A percentile compares a stretch with the other conserved stretches of the same genome.
These are phyloP conservation scores for Pseudogymnoascus sp. DNA, from an alignment of 2,329 filamentous ascomycete species.

Conservation along the genomic window DNA sequence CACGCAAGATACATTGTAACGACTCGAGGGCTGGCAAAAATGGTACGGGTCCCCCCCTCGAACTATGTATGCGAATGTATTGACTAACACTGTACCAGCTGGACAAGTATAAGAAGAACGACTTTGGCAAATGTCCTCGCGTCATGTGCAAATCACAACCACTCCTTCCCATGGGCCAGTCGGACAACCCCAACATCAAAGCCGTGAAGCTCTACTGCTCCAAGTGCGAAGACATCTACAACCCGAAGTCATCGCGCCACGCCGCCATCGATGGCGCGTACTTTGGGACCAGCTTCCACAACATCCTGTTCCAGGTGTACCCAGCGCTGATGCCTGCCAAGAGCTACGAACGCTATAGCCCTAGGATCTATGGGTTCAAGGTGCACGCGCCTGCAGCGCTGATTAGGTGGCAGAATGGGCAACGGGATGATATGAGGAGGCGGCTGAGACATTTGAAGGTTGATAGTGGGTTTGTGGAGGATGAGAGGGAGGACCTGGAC, in stretches of 20 bases:
- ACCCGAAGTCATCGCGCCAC: conserved; percentile 94
- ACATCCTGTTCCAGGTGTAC: conserved; percentile 98
- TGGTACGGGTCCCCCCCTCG: conserved; percentile 55
- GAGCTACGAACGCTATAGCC: conserved; percentile 77
- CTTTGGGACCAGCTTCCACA: conserved; percentile 97
- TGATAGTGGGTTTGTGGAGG: conserved; percentile 73
- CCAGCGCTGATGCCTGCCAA: conserved; percentile 83
- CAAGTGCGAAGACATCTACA: conserved; percentile 97
- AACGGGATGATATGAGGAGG: conserved; percentile 74
- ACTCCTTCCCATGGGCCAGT: conserved; percentile 88
- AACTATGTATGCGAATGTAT: neutral
- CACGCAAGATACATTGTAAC: conserved; percentile 97
- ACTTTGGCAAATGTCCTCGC: conserved; percentile 96
- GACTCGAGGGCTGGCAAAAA: conserved; percentile 86
- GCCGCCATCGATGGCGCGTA: conserved; percentile 94
- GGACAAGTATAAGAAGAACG: conserved; percentile 96
- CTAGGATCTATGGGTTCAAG: conserved; percentile 89
- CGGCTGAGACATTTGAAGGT: conserved; percentile 65
- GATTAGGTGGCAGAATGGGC: conserved; percentile 80
- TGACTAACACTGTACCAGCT: conserved; percentile 51
- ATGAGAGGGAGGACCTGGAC: conserved; percentile 31
- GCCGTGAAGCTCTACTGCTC: conserved; percentile 96
- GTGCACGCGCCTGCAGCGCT: conserved; percentile 85
- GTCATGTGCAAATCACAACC: conserved; percentile 92
- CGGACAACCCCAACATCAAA: conserved; percentile 79